Evolutionary conservation across 2,329 filamentous ascomycete genomes (phyloP), one percentile per base, ranked within the genome.

Genomic region (Fusarium denticulatum): DNA sequence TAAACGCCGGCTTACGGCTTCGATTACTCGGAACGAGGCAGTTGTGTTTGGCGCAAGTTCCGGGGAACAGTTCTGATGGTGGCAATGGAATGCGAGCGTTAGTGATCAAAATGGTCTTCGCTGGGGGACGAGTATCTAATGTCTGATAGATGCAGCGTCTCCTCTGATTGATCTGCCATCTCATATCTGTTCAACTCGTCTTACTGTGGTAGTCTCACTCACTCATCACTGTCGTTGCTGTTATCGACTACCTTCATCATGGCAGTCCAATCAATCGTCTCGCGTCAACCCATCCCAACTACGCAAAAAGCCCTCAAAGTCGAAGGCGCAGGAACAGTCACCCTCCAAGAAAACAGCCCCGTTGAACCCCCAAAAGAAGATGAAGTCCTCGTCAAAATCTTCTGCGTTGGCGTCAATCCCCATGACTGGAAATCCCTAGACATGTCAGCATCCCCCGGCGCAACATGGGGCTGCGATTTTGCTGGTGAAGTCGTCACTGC

Each of bases 361-460:
- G 9, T 55, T 4, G 59, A 61, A 13, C 46, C 47, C 10, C 59
- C 59, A 15, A 61, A 61, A 13, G 59, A 61, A 45, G 47, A 61
- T 36, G 66, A 72, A 24, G 46, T 72, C 22, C 66, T 72, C n/a
- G 69, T 72, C 5, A 59, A 34, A 5, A 56, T 72, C 32, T 68
- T 60, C 1, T 70, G 57, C 15, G 70, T 76, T 6, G 64, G 69
- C 5, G 66, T 76, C 49, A 73, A 75, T 24, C 72, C 60, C 11
- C 70, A 73, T 42, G 73, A 76, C 45, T 65, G 70, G 49, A 76
- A 76, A 42, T 65, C 70, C 11, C 64, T 66, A 28, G 73, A 76
- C 53, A 64, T 75, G 64, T 75, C 72, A 4, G 70, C 72, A 20
- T 60, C 67, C 6, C 55, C 61, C 13, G 73, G 72, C 24, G 64